Evolutionary conservation across 2,329 filamentous ascomycete species (phyloP).

Genomic region (Coniochaeta pulveracea): DNA sequence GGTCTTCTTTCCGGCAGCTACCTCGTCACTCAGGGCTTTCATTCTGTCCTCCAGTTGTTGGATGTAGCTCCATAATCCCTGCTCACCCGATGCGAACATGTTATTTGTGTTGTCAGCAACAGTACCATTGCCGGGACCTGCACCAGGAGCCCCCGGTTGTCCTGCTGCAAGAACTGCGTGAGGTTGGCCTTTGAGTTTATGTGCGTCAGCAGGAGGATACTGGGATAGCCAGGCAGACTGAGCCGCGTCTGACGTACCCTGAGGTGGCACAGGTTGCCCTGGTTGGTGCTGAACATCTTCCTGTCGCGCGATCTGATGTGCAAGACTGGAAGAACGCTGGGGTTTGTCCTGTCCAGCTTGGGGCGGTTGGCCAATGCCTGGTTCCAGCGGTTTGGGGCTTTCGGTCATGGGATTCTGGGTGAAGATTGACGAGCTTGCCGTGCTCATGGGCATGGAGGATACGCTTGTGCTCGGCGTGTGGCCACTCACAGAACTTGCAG

Average conservation of each 20-base stretch:
- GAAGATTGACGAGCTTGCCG: slow-evolving; percentile 49
- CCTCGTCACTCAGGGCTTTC: slow-evolving; percentile 11
- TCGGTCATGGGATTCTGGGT: slow-evolving; percentile 68
- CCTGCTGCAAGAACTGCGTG: slow-evolving; percentile 5
- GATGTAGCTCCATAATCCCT: slow-evolving; percentile 62
- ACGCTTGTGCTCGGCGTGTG: slow-evolving; percentile 39
- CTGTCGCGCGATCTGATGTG: slow-evolving; percentile 40
- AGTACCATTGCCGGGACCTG: slow-evolving; percentile 5
- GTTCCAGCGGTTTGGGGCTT: slow-evolving; percentile 75
- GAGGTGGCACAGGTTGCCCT: slow-evolving; percentile 13
- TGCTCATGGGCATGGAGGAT: slow-evolving; percentile 33
- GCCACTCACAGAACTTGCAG: slow-evolving; percentile 25
- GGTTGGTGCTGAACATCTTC: slow-evolving; percentile 9
- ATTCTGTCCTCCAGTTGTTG: slow-evolving; percentile 53
- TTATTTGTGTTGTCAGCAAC: slow-evolving; percentile 52
- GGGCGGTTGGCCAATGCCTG: slow-evolving; percentile 42
- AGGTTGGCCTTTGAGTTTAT: slow-evolving; percentile 26
- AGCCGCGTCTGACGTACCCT: slow-evolving; percentile 22
- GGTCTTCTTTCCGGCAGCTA: slow-evolving; percentile 8
- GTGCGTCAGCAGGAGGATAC: slow-evolving; percentile 17
- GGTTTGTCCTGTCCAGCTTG: slow-evolving; percentile 40
- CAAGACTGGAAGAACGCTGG: slow-evolving; percentile 50
- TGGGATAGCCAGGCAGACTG: slow-evolving; percentile 16
- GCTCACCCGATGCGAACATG: slow-evolving; percentile 49
- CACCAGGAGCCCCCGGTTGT: slow-evolving; percentile 26